Evolutionary conservation across 2,329 filamentous ascomycete species (phyloP).

Genomic region (Phaeosphaeriaceae sp.): DNA sequence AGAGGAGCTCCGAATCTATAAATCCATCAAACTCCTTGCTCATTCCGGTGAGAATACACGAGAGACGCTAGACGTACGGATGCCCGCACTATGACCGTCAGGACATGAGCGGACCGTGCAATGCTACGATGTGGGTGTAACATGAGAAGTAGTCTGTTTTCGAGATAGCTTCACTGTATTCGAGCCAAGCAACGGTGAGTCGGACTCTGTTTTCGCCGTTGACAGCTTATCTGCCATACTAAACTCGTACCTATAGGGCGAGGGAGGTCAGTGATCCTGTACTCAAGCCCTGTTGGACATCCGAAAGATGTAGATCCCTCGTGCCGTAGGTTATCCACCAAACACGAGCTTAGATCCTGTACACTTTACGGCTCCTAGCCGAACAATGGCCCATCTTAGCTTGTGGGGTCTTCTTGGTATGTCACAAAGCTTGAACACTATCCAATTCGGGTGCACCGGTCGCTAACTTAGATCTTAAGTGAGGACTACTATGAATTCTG

Average conservation of each 20-base stretch:
- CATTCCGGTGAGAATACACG: slow-evolving; percentile 7
- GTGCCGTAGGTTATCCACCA: slow-evolving; percentile 6
- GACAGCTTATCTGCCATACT: neutral
- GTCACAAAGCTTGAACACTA: slow-evolving; percentile 1
- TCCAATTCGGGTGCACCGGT: neutral
- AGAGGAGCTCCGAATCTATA: too few species aligned
- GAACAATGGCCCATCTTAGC: slow-evolving; percentile 9
- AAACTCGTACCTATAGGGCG: slow-evolving; percentile 3
- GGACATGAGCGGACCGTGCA: slow-evolving; percentile 23
- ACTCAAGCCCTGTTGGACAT: slow-evolving; percentile 5
- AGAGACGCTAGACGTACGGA: slow-evolving; percentile 17
- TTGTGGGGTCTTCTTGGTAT: slow-evolving; percentile 1
- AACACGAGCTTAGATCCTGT: slow-evolving; percentile 8
- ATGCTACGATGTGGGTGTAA: slow-evolving; percentile 15
- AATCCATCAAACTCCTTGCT: neutral
- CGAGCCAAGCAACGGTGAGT: slow-evolving; percentile 22
- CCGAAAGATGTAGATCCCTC: slow-evolving; percentile 15
- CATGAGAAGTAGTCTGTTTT: slow-evolving; percentile 4
- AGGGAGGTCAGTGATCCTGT: slow-evolving; percentile 5
- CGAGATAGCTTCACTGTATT: slow-evolving; percentile 11
- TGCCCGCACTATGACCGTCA: slow-evolving; percentile 26
- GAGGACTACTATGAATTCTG: neutral
- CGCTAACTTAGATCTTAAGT: neutral
- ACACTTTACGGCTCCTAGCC: slow-evolving; percentile 15
- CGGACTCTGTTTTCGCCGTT: slow-evolving; percentile 24